Evolutionary conservation across 306 rosid species (phyloP).

Genomic region (Parietaria judaica): DNA sequence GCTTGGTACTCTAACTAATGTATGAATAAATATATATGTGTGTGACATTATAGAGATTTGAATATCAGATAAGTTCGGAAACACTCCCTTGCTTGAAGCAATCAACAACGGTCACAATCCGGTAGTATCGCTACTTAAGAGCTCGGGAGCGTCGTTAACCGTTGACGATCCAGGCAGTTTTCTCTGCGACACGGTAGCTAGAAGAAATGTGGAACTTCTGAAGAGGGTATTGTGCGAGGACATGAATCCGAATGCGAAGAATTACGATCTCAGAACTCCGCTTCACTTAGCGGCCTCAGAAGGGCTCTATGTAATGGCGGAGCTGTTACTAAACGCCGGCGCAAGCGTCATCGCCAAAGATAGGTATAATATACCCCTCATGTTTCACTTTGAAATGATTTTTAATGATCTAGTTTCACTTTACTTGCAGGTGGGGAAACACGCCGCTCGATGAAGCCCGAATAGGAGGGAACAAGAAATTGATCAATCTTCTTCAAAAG

Average conservation of each 20-base stretch:
- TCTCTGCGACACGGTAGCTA: slow-evolving; percentile 45
- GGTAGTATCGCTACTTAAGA: slow-evolving; percentile 37
- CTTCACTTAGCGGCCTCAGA: slow-evolving; percentile 61
- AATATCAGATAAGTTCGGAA: slow-evolving; percentile 49
- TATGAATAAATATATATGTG: too few relatives aligned
- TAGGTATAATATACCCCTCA: slow-evolving; percentile 25
- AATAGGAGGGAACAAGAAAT: slow-evolving; percentile 37
- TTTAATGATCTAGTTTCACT: not conserved
- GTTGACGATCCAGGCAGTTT: slow-evolving; percentile 48
- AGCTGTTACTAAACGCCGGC: slow-evolving; percentile 47
- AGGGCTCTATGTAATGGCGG: slow-evolving; percentile 39
- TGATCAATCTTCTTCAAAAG: slow-evolving; percentile 44
- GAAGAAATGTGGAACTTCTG: slow-evolving; percentile 29
- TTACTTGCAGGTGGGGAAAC: slow-evolving; percentile 57
- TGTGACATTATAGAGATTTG: slow-evolving; percentile 6
- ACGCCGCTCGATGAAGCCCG: slow-evolving; percentile 58
- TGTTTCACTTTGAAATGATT: too few relatives aligned
- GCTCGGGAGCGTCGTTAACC: slow-evolving; percentile 42
- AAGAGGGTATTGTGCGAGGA: slow-evolving; percentile 38
- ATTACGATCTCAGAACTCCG: slow-evolving; percentile 51
- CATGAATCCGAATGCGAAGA: slow-evolving; percentile 53
- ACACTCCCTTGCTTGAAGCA: slow-evolving; percentile 61
- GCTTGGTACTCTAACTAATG: not conserved
- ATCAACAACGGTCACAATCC: slow-evolving; percentile 49
- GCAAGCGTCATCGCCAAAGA: slow-evolving; percentile 56